A percentile compares a stretch with the other conserved stretches of the same genome.
Conservation (phyloP, 371 early-diverging fungal genomes). For the Mucor sp. region DNA sequence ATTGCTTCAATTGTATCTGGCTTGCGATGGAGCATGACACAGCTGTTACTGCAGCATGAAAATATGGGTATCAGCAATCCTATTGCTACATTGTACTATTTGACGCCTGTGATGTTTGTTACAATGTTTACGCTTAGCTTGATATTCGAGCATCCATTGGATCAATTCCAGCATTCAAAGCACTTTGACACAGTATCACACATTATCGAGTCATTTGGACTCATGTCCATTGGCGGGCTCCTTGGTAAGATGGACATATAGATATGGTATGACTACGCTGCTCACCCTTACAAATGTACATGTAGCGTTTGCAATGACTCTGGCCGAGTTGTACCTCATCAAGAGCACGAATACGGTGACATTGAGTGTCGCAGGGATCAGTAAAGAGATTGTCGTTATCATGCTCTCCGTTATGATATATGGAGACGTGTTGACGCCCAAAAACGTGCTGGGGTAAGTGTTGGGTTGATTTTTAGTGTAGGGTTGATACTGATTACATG, state of each 20-base stretch:
- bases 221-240: conserved; percentile 75
- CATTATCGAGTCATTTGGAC: conserved; percentile 41
- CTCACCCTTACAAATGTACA: background rate
- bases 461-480: background rate
- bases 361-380: conserved; percentile 85
- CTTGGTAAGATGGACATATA: conserved; percentile 34
- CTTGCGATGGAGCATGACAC: conserved; percentile 82
- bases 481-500: background rate
- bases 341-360: conserved; percentile 83
- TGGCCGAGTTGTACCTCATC: conserved; percentile 82
- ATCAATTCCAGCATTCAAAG: conserved; percentile 46
- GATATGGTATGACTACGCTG: background rate
- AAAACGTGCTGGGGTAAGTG: conserved; percentile 51
- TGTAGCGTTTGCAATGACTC: conserved; percentile 82
- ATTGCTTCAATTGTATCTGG: conserved; percentile 80
- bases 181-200: conserved; percentile 47
- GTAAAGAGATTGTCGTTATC: conserved; percentile 67
- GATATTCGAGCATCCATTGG: conserved; percentile 61
- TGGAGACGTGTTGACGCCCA: conserved; percentile 53
- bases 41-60: conserved; percentile 73
- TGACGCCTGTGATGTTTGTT: conserved; percentile 70
- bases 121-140: conserved; percentile 53
- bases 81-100: conserved; percentile 72
- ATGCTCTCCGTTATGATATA: conserved; percentile 53
- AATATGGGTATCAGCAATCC: conserved; percentile 71